Conservation (phyloP, 305 asterid species). For the Solanum hybrid region DNA sequence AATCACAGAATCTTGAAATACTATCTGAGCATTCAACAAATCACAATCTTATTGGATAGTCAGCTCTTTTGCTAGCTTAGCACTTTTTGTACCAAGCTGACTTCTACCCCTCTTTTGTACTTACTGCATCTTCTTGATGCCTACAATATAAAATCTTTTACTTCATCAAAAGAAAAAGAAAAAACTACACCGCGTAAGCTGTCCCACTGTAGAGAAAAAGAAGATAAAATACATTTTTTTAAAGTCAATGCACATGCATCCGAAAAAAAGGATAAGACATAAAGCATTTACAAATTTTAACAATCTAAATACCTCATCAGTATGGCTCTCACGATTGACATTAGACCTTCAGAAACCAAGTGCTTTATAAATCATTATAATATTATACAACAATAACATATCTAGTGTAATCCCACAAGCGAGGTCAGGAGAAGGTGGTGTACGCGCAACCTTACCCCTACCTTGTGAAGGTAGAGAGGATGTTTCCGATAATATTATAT, state of each 20-base stretch:
- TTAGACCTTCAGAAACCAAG: not conserved
- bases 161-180: not conserved
- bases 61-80: not conserved
- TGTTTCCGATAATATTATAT: not conserved
- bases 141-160: not conserved
- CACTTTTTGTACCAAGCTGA: not conserved
- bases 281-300: not conserved
- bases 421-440: not conserved
- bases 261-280: not conserved
- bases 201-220: not conserved
- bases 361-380: not conserved
- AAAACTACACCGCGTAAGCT: not conserved
- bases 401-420: not conserved
- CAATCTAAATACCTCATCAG: not conserved
- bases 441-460: not conserved
- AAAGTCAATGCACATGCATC: not conserved
- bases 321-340: not conserved
- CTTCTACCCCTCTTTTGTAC: not conserved
- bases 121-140: not conserved
- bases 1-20: not conserved
- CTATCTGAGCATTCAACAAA: not conserved
- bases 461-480: not conserved
- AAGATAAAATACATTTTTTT: not conserved
- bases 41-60: not conserved
- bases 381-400: not conserved